A percentile compares a stretch with the other conserved stretches of the same genome.
phyloP scores from a whole-genome alignment of 805 yeast species.

The Ogataea salicorniae region DNA sequence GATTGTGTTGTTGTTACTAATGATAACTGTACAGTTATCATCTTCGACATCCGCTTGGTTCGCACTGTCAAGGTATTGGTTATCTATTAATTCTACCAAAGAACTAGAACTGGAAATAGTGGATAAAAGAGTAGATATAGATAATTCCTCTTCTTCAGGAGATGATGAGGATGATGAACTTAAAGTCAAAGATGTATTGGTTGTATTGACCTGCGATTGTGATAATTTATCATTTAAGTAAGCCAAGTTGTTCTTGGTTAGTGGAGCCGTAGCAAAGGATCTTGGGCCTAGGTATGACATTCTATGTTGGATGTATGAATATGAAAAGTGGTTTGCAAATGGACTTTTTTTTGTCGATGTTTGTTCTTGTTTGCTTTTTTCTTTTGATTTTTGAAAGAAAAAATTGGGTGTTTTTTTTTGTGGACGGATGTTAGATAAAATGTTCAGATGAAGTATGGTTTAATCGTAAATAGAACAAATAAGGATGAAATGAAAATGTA shows the following conservation, averaged over 20 bases:
- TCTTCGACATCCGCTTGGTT: constrained; percentile 12
- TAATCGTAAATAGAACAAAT: too few relatives aligned
- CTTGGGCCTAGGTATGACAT: constrained; percentile 35
- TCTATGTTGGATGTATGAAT: not conserved
- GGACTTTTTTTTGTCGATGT: too few relatives aligned
- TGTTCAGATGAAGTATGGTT: too few relatives aligned
- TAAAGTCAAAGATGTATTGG: not conserved
- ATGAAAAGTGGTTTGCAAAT: not conserved
- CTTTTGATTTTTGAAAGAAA: too few relatives aligned
- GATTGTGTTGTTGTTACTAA: constrained; percentile 2
- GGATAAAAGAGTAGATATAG: constrained; percentile 26
- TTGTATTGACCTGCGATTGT: constrained; percentile 5
- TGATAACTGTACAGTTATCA: constrained; percentile 23
- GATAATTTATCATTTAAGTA: constrained; percentile 23
- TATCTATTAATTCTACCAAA: constrained; percentile 7
- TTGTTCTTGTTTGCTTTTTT: too few relatives aligned
- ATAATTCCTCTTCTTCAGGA: constrained; percentile 19
- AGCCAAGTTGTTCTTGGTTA: constrained; percentile 29
- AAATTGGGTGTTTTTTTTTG: too few relatives aligned
- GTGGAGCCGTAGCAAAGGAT: constrained; percentile 32
- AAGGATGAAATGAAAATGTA: too few relatives aligned
- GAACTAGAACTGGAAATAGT: constrained; percentile 20
- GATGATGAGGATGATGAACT: constrained; percentile 18
- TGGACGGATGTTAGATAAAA: too few relatives aligned
- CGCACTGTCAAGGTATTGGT: not conserved